Evolutionary conservation across 2,329 filamentous ascomycete species (phyloP), one percentile per base, ranked within the genome.

Genomic region (Thelonectria rubi): DNA sequence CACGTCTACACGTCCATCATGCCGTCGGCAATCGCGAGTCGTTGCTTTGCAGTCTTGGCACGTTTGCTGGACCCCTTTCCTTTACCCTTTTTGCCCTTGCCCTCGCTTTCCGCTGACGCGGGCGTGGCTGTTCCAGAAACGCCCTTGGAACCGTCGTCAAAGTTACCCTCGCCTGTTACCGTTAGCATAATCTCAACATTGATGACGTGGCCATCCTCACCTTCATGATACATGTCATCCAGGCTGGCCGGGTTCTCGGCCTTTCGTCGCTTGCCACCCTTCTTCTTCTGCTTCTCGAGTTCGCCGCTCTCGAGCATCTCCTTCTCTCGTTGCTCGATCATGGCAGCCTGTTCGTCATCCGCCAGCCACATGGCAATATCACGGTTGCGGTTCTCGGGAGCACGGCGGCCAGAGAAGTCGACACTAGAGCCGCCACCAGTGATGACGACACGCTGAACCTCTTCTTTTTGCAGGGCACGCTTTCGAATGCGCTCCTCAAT

Each of bases 351-450:
- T 59, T 98, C 94, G 69, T 98, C 95, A 74, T 99, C 95, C 17
- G 94, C 94, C 65, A 99, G 88, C 95, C 95, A 98, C 90, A 98
- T 91, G 47, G 95, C 95, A 78, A 98, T 98, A 74, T 99, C 95
- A 79, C 97, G 96, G 75, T 96, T 97, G 65, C 94, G 88, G 79
- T 96, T 97, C 81, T 97, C 94, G 5, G 91, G 85, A 63, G 89
- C 89, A 66, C 90, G 87, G 55, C 95, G 90, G 53, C 94, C 95
- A 76, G 97, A 98, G 84, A 99, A 98, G 82, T 98, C 95, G 64
- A 98, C 94, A 64, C 91, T 91, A 58, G 91, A 91, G 66, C 93
- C 93, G 60, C 94, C 93, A 69, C 94, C 95, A 51, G 92, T 91
- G 73, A 98, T 98, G 75, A 97, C 94, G 24, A 98, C 94, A 56